A percentile compares a stretch with the other conserved stretches of the same genome.
phyloP scores from a whole-genome alignment of 2,329 filamentous ascomycete genomes.

The Bisporella sp. region DNA sequence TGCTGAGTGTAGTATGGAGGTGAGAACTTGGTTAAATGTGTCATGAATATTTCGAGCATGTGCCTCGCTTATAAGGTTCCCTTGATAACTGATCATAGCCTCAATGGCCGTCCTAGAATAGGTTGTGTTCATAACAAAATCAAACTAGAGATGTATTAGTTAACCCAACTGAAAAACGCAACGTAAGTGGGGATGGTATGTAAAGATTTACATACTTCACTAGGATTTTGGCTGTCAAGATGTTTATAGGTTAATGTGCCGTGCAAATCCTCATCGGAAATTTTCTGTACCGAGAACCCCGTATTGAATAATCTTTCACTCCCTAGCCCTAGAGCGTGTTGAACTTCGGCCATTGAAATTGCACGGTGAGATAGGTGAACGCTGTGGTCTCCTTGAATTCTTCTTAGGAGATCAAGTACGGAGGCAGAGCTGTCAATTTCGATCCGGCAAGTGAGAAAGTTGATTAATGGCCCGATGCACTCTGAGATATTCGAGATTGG shows the following conservation, averaged over 20 bases:
- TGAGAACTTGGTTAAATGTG: not conserved
- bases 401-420: slow-evolving; percentile 10
- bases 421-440: slow-evolving; percentile 18
- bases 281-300: no score
- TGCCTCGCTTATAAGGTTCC: not conserved
- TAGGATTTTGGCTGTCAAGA: no score
- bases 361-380: slow-evolving; percentile 26
- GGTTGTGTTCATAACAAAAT: not conserved
- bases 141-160: no score
- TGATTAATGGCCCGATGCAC: slow-evolving; percentile 8
- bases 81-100: not conserved
- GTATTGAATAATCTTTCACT: not conserved
- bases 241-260: not conserved
- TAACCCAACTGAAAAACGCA: no score
- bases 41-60: not conserved
- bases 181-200: no score
- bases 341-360: slow-evolving; percentile 35
- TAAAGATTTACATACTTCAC: no score
- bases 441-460: slow-evolving; percentile 27
- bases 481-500: not conserved
- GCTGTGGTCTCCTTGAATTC: slow-evolving; percentile 26
- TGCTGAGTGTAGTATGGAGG: no score
- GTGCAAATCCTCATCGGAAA: no score
- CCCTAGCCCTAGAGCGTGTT: slow-evolving; percentile 13
- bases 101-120: not conserved